Conservation (phyloP, 208 protist genomes). For the Crithidia sp. region DNA sequence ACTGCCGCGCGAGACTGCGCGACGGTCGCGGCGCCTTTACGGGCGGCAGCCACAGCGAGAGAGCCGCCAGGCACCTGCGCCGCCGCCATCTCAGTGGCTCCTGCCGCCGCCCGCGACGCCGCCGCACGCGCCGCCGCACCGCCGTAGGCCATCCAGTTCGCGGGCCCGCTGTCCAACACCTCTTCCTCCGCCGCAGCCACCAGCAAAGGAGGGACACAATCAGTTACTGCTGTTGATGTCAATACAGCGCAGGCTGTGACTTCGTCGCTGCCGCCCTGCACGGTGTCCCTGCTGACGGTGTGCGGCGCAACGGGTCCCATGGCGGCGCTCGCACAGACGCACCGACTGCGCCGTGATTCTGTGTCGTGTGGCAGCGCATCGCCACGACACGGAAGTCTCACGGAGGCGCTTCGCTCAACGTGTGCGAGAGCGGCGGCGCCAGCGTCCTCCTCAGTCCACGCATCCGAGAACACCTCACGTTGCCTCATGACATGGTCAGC, state of each 20-base stretch:
- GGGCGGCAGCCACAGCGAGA: neutral
- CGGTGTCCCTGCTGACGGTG: neutral
- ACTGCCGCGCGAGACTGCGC: neutral
- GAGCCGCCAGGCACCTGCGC: conserved; percentile 7
- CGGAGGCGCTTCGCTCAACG: neutral
- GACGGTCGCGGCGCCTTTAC: neutral
- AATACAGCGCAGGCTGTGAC: too few species aligned
- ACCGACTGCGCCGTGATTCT: too few species aligned
- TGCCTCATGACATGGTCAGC: neutral
- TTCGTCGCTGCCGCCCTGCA: neutral
- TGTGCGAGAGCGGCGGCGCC: neutral
- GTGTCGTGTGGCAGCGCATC: neutral
- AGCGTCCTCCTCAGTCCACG: neutral
- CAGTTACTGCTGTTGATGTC: too few species aligned
- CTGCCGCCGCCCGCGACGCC: neutral
- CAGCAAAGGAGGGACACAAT: neutral
- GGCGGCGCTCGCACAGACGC: neutral
- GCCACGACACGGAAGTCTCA: neutral
- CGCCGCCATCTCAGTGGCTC: neutral
- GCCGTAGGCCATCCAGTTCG: neutral
- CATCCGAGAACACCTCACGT: neutral
- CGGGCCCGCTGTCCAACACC: neutral
- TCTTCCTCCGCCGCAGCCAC: conserved; percentile 2
- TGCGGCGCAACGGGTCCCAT: conserved; percentile 1
- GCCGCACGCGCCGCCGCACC: neutral